phyloP scores from a whole-genome alignment of 2,329 filamentous ascomycete species.

The Coleophoma cylindrospora region DNA sequence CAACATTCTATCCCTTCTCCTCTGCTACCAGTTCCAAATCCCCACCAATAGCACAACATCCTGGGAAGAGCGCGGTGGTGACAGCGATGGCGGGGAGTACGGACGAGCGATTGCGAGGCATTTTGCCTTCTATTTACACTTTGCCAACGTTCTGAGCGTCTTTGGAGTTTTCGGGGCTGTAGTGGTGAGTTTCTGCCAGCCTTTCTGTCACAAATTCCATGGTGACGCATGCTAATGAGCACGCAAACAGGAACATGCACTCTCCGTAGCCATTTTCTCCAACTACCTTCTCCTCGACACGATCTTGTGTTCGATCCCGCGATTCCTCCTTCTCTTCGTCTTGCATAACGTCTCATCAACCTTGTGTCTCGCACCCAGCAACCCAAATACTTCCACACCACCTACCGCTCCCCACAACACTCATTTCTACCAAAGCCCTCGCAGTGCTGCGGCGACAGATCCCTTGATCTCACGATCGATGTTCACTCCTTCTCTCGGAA shows the following conservation, averaged over 20 bases:
- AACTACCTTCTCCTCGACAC: constrained; percentile 27
- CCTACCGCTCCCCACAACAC: neutral
- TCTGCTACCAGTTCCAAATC: constrained; percentile 22
- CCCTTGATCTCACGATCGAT: neutral
- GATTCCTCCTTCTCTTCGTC: constrained; percentile 20
- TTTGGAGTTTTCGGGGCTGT: constrained; percentile 36
- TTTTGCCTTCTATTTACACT: constrained; percentile 32
- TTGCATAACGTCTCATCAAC: constrained; percentile 13
- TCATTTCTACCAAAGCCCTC: constrained; percentile 1
- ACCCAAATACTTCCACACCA: neutral
- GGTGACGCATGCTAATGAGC: neutral
- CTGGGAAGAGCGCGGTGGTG: too few species aligned
- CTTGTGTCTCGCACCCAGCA: constrained; percentile 8
- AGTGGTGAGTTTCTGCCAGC: constrained; percentile 27
- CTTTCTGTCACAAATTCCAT: too few species aligned
- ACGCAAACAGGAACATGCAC: constrained; percentile 19
- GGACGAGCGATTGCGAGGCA: constrained; percentile 13
- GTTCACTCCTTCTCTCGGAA: neutral
- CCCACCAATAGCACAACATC: constrained; percentile 26
- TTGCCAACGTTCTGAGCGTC: constrained; percentile 32
- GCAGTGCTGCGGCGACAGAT: neutral
- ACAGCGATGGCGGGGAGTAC: too few species aligned
- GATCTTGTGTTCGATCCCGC: constrained; percentile 20
- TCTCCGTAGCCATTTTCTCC: constrained; percentile 22
- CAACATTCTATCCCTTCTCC: constrained; percentile 23